Conservation (phyloP, 257 asterid species). For the Scutellaria galericulata region DNA sequence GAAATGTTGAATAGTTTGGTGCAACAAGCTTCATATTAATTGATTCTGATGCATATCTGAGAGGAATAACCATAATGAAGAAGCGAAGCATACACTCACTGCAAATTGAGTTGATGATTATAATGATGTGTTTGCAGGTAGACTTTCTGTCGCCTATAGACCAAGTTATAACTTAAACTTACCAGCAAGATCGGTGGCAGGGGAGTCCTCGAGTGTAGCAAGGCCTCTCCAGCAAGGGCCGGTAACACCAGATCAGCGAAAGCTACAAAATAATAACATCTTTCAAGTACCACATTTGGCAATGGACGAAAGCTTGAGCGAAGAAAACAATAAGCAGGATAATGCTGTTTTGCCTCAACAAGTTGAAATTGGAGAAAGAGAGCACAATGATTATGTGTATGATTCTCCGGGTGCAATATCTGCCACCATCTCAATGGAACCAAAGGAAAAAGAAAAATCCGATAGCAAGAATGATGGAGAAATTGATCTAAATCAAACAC, state of each 20-base stretch:
- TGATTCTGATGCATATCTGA: slow-evolving; percentile 8
- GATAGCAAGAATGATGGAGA: slow-evolving; percentile 47
- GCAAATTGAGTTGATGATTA: slow-evolving; percentile 15
- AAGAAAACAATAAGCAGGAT: slow-evolving; percentile 46
- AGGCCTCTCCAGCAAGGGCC: slow-evolving; percentile 50
- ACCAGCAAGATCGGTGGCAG: slow-evolving; percentile 42
- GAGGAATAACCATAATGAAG: background rate
- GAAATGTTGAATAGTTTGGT: background rate
- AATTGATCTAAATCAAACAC: slow-evolving; percentile 65
- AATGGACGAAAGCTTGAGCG: slow-evolving; percentile 36
- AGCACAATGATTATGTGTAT: slow-evolving; percentile 34
- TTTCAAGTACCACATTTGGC: slow-evolving; percentile 35
- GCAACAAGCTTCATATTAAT: background rate
- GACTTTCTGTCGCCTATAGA: slow-evolving; percentile 41
- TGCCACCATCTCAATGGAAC: slow-evolving; percentile 35
- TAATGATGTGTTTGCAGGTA: slow-evolving; percentile 50
- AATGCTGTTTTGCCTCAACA: slow-evolving; percentile 32
- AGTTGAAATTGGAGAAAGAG: slow-evolving; percentile 38
- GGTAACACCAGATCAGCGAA: slow-evolving; percentile 60
- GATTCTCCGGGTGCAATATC: slow-evolving; percentile 39
- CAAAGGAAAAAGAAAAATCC: slow-evolving; percentile 38
- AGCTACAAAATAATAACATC: slow-evolving; percentile 36
- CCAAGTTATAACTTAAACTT: slow-evolving; percentile 44
- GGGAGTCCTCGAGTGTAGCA: slow-evolving; percentile 42
- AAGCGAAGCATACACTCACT: background rate